phyloP scores from a whole-genome alignment of 371 early-diverging fungal species.

The Mucor sp. region DNA sequence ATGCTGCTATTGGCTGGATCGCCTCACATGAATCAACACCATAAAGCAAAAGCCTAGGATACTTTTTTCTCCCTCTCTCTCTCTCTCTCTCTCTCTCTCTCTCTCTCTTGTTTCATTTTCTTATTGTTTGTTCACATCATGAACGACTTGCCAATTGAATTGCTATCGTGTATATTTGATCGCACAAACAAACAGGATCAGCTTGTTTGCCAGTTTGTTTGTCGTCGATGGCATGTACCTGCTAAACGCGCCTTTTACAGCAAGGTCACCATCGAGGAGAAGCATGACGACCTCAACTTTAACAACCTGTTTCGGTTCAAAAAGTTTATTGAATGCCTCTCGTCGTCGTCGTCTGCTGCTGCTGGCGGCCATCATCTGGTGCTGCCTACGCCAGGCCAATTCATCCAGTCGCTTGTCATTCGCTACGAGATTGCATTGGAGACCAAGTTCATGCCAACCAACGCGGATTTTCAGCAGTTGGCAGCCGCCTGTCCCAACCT shows the following conservation, averaged over 20 bases:
- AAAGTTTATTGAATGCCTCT: constrained; percentile 1
- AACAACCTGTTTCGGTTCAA: not conserved
- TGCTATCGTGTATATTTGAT: not conserved
- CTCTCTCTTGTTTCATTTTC: constrained; percentile 1
- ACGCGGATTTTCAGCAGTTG: constrained; percentile 10
- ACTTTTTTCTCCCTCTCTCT: not conserved
- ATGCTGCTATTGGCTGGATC: not conserved
- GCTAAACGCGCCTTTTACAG: constrained; percentile 13
- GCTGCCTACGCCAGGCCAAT: constrained; percentile 6
- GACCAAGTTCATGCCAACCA: constrained; percentile 11
- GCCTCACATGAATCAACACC: not conserved
- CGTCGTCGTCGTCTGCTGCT: too few species aligned
- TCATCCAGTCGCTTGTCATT: constrained; percentile 1
- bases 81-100: not conserved
- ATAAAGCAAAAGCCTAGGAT: not conserved
- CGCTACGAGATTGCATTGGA: constrained; percentile 10
- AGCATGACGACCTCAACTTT: not conserved
- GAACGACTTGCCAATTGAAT: constrained; percentile 3
- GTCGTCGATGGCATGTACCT: constrained; percentile 9
- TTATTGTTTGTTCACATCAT: not conserved
- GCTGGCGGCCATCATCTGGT: not conserved
- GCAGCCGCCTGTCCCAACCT: constrained; percentile 13
- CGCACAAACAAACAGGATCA: constrained; percentile 7
- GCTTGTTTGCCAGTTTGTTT: constrained; percentile 6
- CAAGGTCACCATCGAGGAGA: not conserved